Base-by-base conservation (phyloP, 345 rosid species). In the Noccaea caerulescens region DNA sequence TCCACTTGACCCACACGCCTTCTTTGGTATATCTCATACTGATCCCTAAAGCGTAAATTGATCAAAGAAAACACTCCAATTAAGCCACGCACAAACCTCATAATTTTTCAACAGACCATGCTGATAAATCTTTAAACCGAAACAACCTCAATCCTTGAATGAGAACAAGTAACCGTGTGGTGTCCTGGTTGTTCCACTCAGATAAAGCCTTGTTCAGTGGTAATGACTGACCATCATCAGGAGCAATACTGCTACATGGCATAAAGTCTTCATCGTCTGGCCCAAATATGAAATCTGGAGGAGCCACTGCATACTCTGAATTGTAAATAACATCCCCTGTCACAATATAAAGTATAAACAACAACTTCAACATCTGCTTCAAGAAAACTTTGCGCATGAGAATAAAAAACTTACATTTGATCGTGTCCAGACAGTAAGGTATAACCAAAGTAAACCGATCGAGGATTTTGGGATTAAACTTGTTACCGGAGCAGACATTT, bases 361-460 rank as follows among this genome's bases (percentile, higher is more conserved):
- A 33, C 1, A 68, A 56, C 7, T 2, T 5, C 20, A 18, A 8
- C 4, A 30, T 7, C 25, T 33, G 4, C 14, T 59, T 46, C 6
- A 0, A 10, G 9, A 11, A 27, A 63, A n/a, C 6, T 3, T 10
- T 34, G 39, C 10, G 39, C 2, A 36, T 58, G 55, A 51, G 10
- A 41, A 37, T 38, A 11, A 6, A 2, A 55, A 7, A 85, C 90
- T 80, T 46, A 94, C 99, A 94, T 82, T 82, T 91, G 64, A 91
- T 78, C 39, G 83, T 73, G 70, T 88, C 98, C 7, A 89, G 81
- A 73, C 99, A 94, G 68, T 87, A 94, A 16, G 99, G 97, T 46
- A 94, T 87, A 59, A 87, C 82, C 84, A 94, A 82, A 44, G 96
- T 88, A 77, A 91, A 91, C 4, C 99, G 96, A 78, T 94, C 99